phyloP scores from a whole-genome alignment of 2,329 filamentous ascomycete genomes.

The Septoria petroselini region DNA sequence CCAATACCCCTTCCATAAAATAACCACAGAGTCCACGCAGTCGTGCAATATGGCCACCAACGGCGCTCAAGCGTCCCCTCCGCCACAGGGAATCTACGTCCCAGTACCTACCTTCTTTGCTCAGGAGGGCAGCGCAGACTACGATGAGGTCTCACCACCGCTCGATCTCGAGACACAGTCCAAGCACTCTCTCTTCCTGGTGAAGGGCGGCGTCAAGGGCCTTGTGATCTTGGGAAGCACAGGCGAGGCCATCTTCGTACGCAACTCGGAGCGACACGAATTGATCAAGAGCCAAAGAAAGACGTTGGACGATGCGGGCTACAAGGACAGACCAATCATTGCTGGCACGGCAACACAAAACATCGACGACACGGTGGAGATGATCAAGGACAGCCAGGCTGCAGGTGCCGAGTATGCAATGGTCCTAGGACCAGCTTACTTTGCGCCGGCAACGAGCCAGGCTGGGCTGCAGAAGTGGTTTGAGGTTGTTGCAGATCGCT shows the following conservation, averaged over 20 bases:
- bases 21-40: no score
- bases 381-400: constrained; percentile 55
- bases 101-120: constrained; percentile 65
- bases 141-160: constrained; percentile 48
- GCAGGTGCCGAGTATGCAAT: constrained; percentile 62
- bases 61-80: constrained; percentile 39
- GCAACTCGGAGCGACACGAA: constrained; percentile 54
- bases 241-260: constrained; percentile 62
- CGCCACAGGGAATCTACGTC: constrained; percentile 55
- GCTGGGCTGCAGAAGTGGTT: constrained; percentile 61
- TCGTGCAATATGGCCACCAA: constrained; percentile 18
- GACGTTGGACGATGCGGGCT: constrained; percentile 56
- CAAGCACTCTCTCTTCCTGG: constrained; percentile 59
- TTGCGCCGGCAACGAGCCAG: constrained; percentile 57
- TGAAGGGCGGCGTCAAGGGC: constrained; percentile 58
- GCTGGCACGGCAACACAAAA: constrained; percentile 61
- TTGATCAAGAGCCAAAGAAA: constrained; percentile 56
- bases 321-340: constrained; percentile 59
- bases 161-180: constrained; percentile 59
- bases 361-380: constrained; percentile 59
- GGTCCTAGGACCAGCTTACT: constrained; percentile 64
- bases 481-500: constrained; percentile 58
- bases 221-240: constrained; percentile 63
- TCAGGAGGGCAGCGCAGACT: constrained; percentile 43
- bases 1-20: background rate